Evolutionary conservation across 108 stramenopile genomes (phyloP).

Genomic region (Nannochloropsis granulata): DNA sequence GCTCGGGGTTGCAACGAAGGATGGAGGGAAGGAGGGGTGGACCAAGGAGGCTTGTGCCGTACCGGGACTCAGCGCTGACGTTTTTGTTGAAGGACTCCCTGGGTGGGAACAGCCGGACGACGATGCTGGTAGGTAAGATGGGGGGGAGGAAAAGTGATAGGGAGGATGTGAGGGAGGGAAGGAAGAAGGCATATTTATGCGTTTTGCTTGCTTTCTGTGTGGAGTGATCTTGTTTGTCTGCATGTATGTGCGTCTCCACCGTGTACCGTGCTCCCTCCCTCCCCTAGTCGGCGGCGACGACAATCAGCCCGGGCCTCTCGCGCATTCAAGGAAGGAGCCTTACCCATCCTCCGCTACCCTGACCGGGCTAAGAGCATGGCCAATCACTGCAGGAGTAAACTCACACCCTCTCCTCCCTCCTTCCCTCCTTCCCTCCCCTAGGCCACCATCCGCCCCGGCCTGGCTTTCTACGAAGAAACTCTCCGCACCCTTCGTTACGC

Average conservation of each 20-base stretch:
- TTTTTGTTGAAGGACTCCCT: constrained; percentile 43
- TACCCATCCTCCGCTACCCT: constrained; percentile 45
- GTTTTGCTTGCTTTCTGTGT: too few species aligned
- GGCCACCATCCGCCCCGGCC: constrained; percentile 46
- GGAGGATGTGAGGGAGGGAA: background rate
- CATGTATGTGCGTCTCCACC: too few species aligned
- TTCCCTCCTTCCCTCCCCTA: background rate
- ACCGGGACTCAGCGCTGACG: constrained; percentile 40
- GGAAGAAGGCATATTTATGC: too few species aligned
- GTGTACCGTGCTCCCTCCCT: too few species aligned
- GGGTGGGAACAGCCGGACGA: constrained; percentile 41
- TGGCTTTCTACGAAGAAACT: constrained; percentile 49
- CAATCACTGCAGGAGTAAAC: constrained; percentile 25
- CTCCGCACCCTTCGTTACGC: constrained; percentile 47
- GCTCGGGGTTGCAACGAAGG: background rate
- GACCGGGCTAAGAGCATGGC: constrained; percentile 71
- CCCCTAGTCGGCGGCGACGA: too few species aligned
- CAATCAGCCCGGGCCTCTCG: constrained; percentile 29
- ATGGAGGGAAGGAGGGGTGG: background rate
- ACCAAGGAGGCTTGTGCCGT: constrained; percentile 3
- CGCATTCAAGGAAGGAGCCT: constrained; percentile 46
- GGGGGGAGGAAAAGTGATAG: too few species aligned
- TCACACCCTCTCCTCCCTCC: background rate
- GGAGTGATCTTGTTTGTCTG: too few species aligned
- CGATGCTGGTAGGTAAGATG: constrained; percentile 26